Percentiles rank a stretch among this genome's conserved stretches.
Conservation (phyloP, 352 stramenopile species). For the Poterioochromonas sp. region DNA sequence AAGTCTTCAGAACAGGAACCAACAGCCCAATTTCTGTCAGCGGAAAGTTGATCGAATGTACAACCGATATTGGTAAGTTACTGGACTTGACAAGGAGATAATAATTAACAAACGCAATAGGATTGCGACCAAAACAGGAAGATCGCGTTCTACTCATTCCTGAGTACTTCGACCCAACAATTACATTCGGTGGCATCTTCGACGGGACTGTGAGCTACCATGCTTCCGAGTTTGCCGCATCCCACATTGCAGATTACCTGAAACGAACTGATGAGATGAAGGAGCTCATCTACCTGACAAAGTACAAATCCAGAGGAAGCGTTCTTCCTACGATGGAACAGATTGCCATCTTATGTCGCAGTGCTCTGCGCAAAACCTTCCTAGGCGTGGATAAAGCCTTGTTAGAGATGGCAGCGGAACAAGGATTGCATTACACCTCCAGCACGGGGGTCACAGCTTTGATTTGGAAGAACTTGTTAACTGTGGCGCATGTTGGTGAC, state of each 20-base stretch:
- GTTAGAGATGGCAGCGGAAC: constrained; percentile 15
- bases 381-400: constrained; percentile 16
- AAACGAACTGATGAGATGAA: constrained; percentile 11
- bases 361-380: constrained; percentile 27
- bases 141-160: constrained; percentile 7
- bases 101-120: too few relatives aligned
- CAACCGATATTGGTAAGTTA: too few relatives aligned
- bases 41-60: too few relatives aligned
- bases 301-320: background rate
- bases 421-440: constrained; percentile 34
- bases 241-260: constrained; percentile 20
- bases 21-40: too few relatives aligned
- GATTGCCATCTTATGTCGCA: background rate
- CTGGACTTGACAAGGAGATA: too few relatives aligned
- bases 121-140: constrained; percentile 7
- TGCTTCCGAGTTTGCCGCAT: constrained; percentile 26
- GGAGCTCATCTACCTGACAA: background rate
- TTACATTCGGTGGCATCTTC: constrained; percentile 34
- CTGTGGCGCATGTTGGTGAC: constrained; percentile 36
- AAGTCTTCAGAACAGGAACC: too few relatives aligned
- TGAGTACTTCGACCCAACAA: background rate
- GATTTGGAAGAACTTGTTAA: constrained; percentile 35
- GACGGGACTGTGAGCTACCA: constrained; percentile 36
- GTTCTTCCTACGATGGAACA: too few relatives aligned
- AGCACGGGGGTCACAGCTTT: constrained; percentile 36